Conservation (phyloP, 768 basidiomycete species). For the Lentinula lateritia region DNA sequence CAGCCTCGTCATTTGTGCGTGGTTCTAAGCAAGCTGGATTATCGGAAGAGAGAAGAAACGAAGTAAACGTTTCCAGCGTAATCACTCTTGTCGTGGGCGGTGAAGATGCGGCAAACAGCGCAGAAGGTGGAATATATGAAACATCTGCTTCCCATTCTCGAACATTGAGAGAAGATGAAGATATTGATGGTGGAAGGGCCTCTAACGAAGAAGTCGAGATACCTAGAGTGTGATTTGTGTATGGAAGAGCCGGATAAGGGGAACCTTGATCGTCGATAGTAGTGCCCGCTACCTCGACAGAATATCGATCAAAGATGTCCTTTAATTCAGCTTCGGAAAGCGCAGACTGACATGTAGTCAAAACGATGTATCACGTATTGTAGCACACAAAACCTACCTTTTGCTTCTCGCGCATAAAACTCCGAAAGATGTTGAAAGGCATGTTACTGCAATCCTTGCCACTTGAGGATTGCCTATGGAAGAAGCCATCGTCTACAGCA, state of each 20-base stretch:
- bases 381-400: slow-evolving; percentile 21
- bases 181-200: not conserved
- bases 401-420: slow-evolving; percentile 41
- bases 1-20: not conserved
- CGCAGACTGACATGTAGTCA: slow-evolving; percentile 19
- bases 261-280: slow-evolving; percentile 3
- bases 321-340: slow-evolving; percentile 27
- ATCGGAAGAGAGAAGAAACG: slow-evolving; percentile 59
- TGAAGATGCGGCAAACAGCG: slow-evolving; percentile 5
- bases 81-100: slow-evolving; percentile 18
- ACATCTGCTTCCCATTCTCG: not conserved
- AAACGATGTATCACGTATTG: not conserved
- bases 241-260: slow-evolving; percentile 4
- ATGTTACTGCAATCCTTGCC: slow-evolving; percentile 25
- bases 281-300: slow-evolving; percentile 10
- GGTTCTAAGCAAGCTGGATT: slow-evolving; percentile 29
- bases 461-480: not conserved
- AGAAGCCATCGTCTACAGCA: not conserved
- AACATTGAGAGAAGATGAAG: not conserved
- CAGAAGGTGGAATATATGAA: slow-evolving; percentile 7
- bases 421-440: slow-evolving; percentile 35
- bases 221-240: not conserved
- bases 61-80: slow-evolving; percentile 46
- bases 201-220: slow-evolving; percentile 6
- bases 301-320: slow-evolving; percentile 30